Conservation (phyloP, 192 early-diverging fungal species). For the Ambispora gerdemannii region DNA sequence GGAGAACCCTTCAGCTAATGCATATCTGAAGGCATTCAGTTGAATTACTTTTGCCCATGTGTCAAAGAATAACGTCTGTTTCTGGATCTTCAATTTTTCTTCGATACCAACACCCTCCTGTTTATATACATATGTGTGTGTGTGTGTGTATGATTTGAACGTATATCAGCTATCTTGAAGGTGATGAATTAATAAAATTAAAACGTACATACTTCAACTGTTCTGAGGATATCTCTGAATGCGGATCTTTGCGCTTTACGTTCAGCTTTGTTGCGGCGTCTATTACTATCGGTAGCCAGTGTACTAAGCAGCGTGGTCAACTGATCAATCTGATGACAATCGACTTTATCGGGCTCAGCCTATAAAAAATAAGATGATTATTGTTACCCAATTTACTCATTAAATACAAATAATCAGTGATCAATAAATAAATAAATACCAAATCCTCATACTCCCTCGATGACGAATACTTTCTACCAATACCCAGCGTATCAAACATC, state of each 20-base stretch:
- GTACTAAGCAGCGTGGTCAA: slow-evolving; percentile 44
- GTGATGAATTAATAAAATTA: background rate
- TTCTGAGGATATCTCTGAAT: slow-evolving; percentile 63
- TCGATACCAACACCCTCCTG: slow-evolving; percentile 11
- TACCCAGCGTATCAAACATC: slow-evolving; percentile 57
- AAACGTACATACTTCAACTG: slow-evolving; percentile 46
- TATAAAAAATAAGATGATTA: background rate
- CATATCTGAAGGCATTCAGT: slow-evolving; percentile 10
- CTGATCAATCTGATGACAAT: slow-evolving; percentile 40
- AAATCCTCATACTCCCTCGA: slow-evolving; percentile 32
- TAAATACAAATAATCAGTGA: background rate
- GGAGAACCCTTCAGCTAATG: slow-evolving; percentile 16
- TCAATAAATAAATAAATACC: too few relatives aligned
- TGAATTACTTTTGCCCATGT: slow-evolving; percentile 23
- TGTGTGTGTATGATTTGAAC: background rate
- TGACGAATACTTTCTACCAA: slow-evolving; percentile 32
- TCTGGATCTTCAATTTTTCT: slow-evolving; percentile 15
- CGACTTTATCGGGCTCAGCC: slow-evolving; percentile 33
- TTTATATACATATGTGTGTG: background rate
- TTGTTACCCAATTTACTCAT: background rate
- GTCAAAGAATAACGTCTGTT: slow-evolving; percentile 25
- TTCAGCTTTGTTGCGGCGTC: slow-evolving; percentile 56
- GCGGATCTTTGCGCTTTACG: slow-evolving; percentile 54
- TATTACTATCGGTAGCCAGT: slow-evolving; percentile 56
- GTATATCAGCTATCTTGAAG: background rate